Conservation (phyloP, 83 land plant species). For the Thuja plicata region DNA sequence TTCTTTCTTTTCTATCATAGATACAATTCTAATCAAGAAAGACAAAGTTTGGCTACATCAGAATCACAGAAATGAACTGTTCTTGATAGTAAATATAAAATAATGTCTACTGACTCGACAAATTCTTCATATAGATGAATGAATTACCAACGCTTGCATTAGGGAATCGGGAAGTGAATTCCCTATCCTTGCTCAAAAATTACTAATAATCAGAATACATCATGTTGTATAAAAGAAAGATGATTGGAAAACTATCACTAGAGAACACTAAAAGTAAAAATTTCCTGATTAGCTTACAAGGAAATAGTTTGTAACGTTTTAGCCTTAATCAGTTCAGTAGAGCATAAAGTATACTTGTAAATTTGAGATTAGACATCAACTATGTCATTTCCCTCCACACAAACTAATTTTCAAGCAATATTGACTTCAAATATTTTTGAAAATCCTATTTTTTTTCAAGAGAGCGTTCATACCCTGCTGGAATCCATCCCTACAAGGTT, state of each 20-base stretch:
- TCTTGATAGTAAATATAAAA: background rate
- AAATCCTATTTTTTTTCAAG: background rate
- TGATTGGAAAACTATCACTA: background rate
- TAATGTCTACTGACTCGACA: background rate
- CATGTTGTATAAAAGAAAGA: background rate
- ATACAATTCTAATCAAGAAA: no score
- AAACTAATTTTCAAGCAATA: background rate
- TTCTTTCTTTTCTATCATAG: background rate
- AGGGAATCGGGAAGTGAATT: background rate
- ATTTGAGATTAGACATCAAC: background rate
- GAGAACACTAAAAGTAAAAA: background rate
- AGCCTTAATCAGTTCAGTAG: background rate
- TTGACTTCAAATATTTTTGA: background rate
- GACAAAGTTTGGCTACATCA: background rate
- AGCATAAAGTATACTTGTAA: background rate
- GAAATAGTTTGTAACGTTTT: background rate
- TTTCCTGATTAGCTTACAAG: background rate
- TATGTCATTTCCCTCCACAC: background rate
- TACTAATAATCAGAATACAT: background rate
- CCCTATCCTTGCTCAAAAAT: background rate
- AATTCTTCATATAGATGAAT: background rate
- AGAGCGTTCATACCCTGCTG: constrained; percentile 25
- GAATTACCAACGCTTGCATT: background rate
- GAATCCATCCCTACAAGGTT: constrained; percentile 60
- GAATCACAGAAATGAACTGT: background rate